phyloP scores from a whole-genome alignment of 495 filamentous ascomycete species.

The Xylaria castorea region DNA sequence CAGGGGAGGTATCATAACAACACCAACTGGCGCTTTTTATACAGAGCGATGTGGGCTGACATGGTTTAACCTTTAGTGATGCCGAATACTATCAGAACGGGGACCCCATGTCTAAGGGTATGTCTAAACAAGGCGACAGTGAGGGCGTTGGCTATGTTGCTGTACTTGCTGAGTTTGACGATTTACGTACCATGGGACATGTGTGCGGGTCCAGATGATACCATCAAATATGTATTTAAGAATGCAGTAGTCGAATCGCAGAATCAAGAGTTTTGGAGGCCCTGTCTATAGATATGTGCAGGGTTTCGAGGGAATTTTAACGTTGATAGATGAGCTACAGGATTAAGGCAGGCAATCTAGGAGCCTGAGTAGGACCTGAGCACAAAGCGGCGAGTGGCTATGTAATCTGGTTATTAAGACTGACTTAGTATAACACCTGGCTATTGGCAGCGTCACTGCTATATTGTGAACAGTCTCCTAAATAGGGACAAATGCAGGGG shows the following conservation, averaged over 20 bases:
- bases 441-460: neutral
- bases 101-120: neutral
- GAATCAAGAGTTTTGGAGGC: neutral
- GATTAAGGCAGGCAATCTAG: neutral
- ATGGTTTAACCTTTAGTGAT: neutral
- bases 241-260: neutral
- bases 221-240: neutral
- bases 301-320: too few relatives aligned
- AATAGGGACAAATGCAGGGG: neutral
- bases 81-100: slow-evolving; percentile 1
- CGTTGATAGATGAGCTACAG: neutral
- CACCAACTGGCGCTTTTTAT: neutral
- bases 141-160: neutral
- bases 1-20: too few relatives aligned
- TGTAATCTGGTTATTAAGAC: too few relatives aligned
- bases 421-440: too few relatives aligned
- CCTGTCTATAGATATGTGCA: neutral
- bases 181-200: neutral
- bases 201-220: neutral
- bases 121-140: neutral
- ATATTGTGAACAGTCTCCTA: neutral
- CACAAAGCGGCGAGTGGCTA: neutral
- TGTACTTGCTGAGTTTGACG: neutral
- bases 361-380: too few relatives aligned
- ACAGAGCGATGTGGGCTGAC: neutral